Evolutionary conservation across 768 basidiomycete species (phyloP).

Genomic region (Roridomyces roridus): DNA sequence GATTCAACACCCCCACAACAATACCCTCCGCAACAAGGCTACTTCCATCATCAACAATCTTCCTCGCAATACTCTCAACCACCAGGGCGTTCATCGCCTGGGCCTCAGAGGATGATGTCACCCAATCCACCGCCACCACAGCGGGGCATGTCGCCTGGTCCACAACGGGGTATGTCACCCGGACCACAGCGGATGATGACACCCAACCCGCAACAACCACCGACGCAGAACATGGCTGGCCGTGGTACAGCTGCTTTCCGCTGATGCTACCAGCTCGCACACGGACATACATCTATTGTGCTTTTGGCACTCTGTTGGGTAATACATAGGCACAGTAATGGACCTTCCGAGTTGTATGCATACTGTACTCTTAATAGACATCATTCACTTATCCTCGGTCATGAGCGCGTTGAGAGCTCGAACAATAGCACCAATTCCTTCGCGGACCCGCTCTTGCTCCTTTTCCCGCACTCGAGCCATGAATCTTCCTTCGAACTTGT

Average conservation of each 20-base stretch:
- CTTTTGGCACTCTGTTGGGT: constrained; percentile 7
- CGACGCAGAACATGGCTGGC: constrained; percentile 43
- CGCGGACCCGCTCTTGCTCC: constrained; percentile 58
- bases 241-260: constrained; percentile 40
- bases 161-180: constrained; percentile 7
- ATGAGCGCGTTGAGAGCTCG: constrained; percentile 65
- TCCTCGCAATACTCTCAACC: constrained; percentile 19
- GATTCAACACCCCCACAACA: constrained; percentile 31
- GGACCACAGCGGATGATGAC: background rate
- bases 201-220: constrained; percentile 11
- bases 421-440: constrained; percentile 69
- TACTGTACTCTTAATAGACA: constrained; percentile 13
- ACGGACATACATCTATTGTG: background rate
- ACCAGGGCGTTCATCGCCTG: constrained; percentile 8
- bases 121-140: constrained; percentile 29
- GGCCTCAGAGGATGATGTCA: constrained; percentile 19
- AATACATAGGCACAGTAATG: background rate
- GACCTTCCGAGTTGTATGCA: constrained; percentile 13
- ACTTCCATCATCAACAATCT: constrained; percentile 20
- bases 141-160: constrained; percentile 5
- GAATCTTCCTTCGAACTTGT: constrained; percentile 81
- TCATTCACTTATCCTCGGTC: constrained; percentile 31
- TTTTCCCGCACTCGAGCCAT: constrained; percentile 53
- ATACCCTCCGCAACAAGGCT: constrained; percentile 14
- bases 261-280: constrained; percentile 2